Base-by-base conservation (phyloP, 352 stramenopile species). In the Aphanomyces astaci region DNA sequence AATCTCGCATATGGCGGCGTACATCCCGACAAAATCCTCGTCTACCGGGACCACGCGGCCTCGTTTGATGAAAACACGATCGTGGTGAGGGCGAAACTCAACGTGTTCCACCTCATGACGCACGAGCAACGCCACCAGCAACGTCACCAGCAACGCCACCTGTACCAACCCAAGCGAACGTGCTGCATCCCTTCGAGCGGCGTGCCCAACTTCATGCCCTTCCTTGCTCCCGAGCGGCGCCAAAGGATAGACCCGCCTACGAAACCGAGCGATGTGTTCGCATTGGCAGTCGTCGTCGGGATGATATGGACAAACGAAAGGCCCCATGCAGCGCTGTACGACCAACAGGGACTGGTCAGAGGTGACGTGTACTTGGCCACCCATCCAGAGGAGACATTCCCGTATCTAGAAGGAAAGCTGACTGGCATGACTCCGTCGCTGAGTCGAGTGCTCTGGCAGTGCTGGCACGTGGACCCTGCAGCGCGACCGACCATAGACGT, bases 21-120 rank as follows among this genome's bases (percentile, higher is more conserved):
- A 10, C 25, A 36, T 19, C 49, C n/a, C 22, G 7, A 45, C 46
- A 68, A 68, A 27, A 45, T 68, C 27, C 62, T 68, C 5, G 28
- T 68, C 15, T 24, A 49, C 36, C 36, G 36, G 7, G 36, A 43
- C 15, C 15, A 7, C 36, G 15, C 36, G 15, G 36, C 36, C 7
- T n/a, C n/a, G n/a, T n/a, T n/a, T n/a, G 36, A 43, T 15, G 36
- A 43, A 7, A 15, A 43, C 36, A 59, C 7, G 5, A 9, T 13
- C 24, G 11, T n/a, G 22, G 13, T 59, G 5, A 25, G 30, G 15
- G 51, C 24, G 22, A 59, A 59, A 36, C 51, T 59, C 51, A 59
- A 36, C 51, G 25, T 59, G 27, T 40, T 59, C 17, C 51, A 59
- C 24, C 30, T 59, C 25, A 59, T 59, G 51, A n/a, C 51, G n/a